A percentile compares a stretch with the other conserved stretches of the same genome.
These are phyloP conservation scores for Tulasnella sp. DNA, from an alignment of 768 basidiomycete species.

Conservation along the genomic window DNA sequence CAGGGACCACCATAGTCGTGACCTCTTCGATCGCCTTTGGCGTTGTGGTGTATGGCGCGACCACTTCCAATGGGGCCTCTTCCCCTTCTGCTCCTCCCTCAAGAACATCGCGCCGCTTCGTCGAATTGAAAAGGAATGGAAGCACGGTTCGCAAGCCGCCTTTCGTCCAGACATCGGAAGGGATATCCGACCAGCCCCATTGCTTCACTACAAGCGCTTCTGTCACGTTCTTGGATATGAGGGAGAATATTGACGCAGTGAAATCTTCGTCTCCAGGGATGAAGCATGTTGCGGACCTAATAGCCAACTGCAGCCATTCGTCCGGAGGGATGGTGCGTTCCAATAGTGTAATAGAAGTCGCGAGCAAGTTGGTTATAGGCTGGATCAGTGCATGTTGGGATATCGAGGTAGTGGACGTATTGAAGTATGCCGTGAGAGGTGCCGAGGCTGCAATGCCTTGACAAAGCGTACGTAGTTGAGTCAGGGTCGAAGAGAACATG, in stretches of 20 bases:
- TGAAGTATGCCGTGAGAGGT: too few relatives aligned
- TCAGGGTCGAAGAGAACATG: neutral
- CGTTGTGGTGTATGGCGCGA: conserved; percentile 39
- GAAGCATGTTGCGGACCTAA: conserved; percentile 43
- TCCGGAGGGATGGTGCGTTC: conserved; percentile 29
- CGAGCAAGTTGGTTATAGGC: conserved; percentile 45
- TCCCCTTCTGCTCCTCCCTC: conserved; percentile 27
- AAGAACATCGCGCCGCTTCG: conserved; percentile 32
- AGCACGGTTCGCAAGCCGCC: conserved; percentile 33
- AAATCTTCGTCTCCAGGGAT: conserved; percentile 67
- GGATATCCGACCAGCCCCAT: conserved; percentile 9
- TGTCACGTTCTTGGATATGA: conserved; percentile 18
- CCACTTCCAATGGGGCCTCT: conserved; percentile 1
- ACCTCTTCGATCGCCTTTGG: conserved; percentile 40
- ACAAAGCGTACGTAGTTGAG: neutral
- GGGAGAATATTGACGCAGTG: conserved; percentile 36
- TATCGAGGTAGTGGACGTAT: conserved; percentile 15
- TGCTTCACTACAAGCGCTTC: conserved; percentile 22
- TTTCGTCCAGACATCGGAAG: conserved; percentile 11
- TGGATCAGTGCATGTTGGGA: conserved; percentile 33
- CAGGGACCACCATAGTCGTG: conserved; percentile 17
- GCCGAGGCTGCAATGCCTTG: neutral
- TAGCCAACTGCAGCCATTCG: conserved; percentile 54
- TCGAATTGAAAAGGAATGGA: conserved; percentile 48
- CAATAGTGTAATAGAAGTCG: conserved; percentile 46